These are phyloP conservation scores for Raffaelea deltoideospora DNA, from an alignment of 2,329 filamentous ascomycete genomes.

Conservation along the genomic window DNA sequence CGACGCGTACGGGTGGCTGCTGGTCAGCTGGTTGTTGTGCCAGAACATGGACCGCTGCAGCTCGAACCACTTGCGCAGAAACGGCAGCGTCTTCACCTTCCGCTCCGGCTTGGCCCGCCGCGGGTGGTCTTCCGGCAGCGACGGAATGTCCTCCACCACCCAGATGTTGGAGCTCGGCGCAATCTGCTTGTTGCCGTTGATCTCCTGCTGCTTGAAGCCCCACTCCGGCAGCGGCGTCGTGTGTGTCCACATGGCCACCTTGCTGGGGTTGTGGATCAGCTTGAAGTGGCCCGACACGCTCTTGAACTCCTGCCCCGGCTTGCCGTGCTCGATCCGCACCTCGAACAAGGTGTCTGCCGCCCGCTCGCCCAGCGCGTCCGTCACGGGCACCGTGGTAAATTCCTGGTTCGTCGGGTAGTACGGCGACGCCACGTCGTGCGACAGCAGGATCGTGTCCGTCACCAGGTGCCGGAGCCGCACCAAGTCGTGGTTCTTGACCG, in stretches of 20 bases:
- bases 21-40: slow-evolving; percentile 96
- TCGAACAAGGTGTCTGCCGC: slow-evolving; percentile 88
- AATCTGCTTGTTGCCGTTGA: slow-evolving; percentile 97
- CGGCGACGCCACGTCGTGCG: slow-evolving; percentile 93
- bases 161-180: slow-evolving; percentile 83
- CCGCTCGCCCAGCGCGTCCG: slow-evolving; percentile 58
- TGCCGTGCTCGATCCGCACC: slow-evolving; percentile 76
- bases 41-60: slow-evolving; percentile 97
- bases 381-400: slow-evolving; percentile 68
- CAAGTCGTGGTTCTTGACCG: slow-evolving; percentile 69
- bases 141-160: slow-evolving; percentile 85
- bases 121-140: slow-evolving; percentile 52
- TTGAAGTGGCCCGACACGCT: slow-evolving; percentile 90
- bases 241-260: slow-evolving; percentile 99
- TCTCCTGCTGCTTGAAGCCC: slow-evolving; percentile 94
- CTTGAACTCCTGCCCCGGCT: slow-evolving; percentile 70
- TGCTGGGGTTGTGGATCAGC: slow-evolving; percentile 82
- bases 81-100: slow-evolving; percentile 70
- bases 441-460: slow-evolving; percentile 75
- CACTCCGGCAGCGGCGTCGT: slow-evolving; percentile 90
- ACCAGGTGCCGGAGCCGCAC: slow-evolving; percentile 75
- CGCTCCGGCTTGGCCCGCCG: slow-evolving; percentile 63
- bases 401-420: slow-evolving; percentile 97
- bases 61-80: slow-evolving; percentile 90
- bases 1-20: slow-evolving; percentile 90